Evolutionary conservation across 2,329 filamentous ascomycete species (phyloP), one percentile per base, ranked within the genome.

Genomic region (Zelopaecilomyces penicillatus): DNA sequence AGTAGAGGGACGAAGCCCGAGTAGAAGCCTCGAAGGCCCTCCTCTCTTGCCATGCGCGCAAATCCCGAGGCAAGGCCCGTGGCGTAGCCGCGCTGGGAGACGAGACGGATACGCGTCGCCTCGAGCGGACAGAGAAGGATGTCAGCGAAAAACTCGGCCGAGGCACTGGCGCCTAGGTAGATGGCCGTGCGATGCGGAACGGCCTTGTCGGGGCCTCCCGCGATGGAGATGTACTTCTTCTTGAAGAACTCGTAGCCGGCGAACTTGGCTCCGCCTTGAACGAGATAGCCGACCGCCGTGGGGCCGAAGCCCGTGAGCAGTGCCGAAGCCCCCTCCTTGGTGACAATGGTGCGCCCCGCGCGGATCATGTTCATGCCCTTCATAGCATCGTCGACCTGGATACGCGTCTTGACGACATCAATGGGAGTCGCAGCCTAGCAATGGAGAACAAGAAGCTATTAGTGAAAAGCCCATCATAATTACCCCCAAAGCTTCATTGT

Each of bases 181-280:
- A 94, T 67, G 51, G 69, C 68, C 3, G 71, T 76, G 51, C 73
- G 69, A 48, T 62, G 58, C 9, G 58, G 50, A 19, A 68, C 66
- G 34, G 73, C 71, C 47, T 57, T 61, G 29, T 72, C 69, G 30
- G 67, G 67, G 0, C 70, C 71, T 37, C 71, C 87, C 49, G 85
- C 69, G 47, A 78, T 57, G 65, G 83, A 78, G 67, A 94, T 89
- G 64, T 78, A 83, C 66, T 85, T 80, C 71, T 91, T 85, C 78
- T 94, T 94, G 83, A 94, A 94, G 75, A 88, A 87, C 70, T 94
- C 87, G 70, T 94, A 94, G 59, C 87, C 87, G 59, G 86, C 85
- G 68, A 94, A 94, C 73, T 94, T 94, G 75, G 85, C 84, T 56
- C 87, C 87, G 62, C 87, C 87, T 70, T 94, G 87, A 47, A 93